Conservation (phyloP, 345 rosid species). For the Lumnitzera littorea region DNA sequence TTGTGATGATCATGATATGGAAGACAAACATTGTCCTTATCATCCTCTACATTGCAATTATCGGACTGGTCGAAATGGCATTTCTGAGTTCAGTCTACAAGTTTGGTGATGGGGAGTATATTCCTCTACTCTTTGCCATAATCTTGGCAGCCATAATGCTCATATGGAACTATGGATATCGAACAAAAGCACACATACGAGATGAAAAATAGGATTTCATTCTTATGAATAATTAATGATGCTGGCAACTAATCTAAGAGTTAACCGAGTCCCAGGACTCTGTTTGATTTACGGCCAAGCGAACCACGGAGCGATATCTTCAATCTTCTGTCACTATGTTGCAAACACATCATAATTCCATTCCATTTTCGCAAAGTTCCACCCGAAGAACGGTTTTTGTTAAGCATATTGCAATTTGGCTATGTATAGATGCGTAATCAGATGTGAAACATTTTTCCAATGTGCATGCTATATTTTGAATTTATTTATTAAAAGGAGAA, state of each 20-base stretch:
- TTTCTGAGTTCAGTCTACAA: conserved; percentile 45
- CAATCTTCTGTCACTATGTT: conserved; percentile 36
- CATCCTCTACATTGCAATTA: conserved; percentile 14
- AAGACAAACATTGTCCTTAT: conserved; percentile 30
- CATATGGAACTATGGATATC: conserved; percentile 32
- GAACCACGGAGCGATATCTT: conserved; percentile 35
- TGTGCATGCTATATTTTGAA: no score
- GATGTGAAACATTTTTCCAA: no score
- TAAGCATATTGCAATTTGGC: not conserved
- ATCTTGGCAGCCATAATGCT: conserved; percentile 31
- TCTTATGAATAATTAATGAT: conserved; percentile 10
- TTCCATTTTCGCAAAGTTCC: conserved; percentile 36
- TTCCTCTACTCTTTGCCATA: conserved; percentile 32
- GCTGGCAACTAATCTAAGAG: not conserved
- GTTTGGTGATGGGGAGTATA: conserved; percentile 37
- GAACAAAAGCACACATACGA: conserved; percentile 27
- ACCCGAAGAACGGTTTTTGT: conserved; percentile 25
- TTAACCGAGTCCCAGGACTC: conserved; percentile 29
- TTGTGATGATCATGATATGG: conserved; percentile 54
- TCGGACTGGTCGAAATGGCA: conserved; percentile 23
- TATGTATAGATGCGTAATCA: no score
- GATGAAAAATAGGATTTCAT: conserved; percentile 33
- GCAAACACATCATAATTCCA: conserved; percentile 19
- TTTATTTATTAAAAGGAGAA: no score
- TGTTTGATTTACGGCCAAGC: conserved; percentile 38